Evolutionary conservation across 345 rosid genomes (phyloP), one percentile per base, ranked within the genome.

Genomic region (Hevea brasiliensis): DNA sequence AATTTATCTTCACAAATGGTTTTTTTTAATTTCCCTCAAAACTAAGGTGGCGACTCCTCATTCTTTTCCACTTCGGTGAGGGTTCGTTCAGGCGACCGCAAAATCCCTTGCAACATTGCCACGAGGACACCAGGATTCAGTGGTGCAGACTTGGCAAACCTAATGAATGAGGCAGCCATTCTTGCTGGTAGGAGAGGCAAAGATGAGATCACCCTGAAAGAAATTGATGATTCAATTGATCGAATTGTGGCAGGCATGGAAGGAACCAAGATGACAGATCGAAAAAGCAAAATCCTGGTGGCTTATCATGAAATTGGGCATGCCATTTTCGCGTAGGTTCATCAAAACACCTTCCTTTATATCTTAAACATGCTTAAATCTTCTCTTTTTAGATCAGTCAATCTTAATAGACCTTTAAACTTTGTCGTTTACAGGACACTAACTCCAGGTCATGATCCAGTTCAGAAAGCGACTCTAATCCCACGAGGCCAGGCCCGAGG

Each of bases 401-500:
- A 21, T 29, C 45, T 37, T 6, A 48, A 27, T 20, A 24, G 18
- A 58, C 51, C 37, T 21, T 6, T 14, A 8, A 69, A 1, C 7
- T 60, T 68, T 59, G 0, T 21, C 23, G 35, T 68, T 59, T 70
- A 6, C 83, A 86, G 92, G 80, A 79, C 91, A 54, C 60, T 87
- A 75, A 89, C 93, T 7, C 81, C 82, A 3, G 92, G 89, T 14
- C 97, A 92, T 63, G 97, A 89, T 32, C 91, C 82, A 11, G 88
- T 92, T 29, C 90, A 88, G 82, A 92, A 87, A 61, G 97, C 88
- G 14, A 86, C 87, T 44, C 68, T 92, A 65, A 73, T 89, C 65
- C 92, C 92, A 0, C 73, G 93, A 74, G 97, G 97, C 53, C 95
- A 92, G 79, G 95, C 93, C 3, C 88, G 89, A n/a, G 90, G 97